Conservation (phyloP, 257 asterid genomes). For the Fraxinus americana region DNA sequence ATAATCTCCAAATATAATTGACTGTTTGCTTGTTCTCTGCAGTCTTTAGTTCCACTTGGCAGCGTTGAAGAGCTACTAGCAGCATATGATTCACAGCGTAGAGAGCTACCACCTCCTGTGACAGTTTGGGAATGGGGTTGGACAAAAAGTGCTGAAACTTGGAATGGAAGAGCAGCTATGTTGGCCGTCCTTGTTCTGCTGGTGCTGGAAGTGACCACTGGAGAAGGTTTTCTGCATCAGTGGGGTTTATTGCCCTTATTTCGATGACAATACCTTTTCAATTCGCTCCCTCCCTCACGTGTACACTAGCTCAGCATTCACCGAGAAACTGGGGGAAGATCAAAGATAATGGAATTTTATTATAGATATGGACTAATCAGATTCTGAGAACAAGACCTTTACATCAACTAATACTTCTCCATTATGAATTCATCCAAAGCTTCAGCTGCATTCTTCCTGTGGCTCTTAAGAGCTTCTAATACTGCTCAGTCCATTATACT, state of each 20-base stretch:
- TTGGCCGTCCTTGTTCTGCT: constrained; percentile 84
- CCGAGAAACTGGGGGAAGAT: constrained; percentile 24
- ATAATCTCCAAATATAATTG: constrained; percentile 12
- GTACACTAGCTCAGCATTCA: constrained; percentile 11
- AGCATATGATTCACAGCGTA: constrained; percentile 90
- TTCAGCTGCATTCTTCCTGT: constrained; percentile 17
- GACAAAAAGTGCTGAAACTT: constrained; percentile 99
- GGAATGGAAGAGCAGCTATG: constrained; percentile 99
- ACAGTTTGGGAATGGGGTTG: constrained; percentile 99
- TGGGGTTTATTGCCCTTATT: constrained; percentile 85
- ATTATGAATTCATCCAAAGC: constrained; percentile 1
- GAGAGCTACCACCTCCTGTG: constrained; percentile 95
- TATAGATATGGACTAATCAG: constrained; percentile 18
- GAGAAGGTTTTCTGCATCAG: constrained; percentile 93
- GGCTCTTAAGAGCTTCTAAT: constrained; percentile 10
- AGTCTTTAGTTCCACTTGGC: constrained; percentile 97
- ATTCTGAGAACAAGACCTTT: background rate
- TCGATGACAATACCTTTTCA: constrained; percentile 35
- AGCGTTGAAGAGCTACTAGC: constrained; percentile 97
- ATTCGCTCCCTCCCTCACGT: background rate
- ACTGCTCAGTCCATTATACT: background rate
- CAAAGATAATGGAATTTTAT: constrained; percentile 15
- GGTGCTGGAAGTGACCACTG: constrained; percentile 87
- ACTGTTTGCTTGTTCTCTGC: constrained; percentile 30
- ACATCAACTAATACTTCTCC: constrained; percentile 9